These are phyloP conservation scores for Colletotrichum noveboracense DNA, from an alignment of 2,329 filamentous ascomycete genomes.

Conservation along the genomic window DNA sequence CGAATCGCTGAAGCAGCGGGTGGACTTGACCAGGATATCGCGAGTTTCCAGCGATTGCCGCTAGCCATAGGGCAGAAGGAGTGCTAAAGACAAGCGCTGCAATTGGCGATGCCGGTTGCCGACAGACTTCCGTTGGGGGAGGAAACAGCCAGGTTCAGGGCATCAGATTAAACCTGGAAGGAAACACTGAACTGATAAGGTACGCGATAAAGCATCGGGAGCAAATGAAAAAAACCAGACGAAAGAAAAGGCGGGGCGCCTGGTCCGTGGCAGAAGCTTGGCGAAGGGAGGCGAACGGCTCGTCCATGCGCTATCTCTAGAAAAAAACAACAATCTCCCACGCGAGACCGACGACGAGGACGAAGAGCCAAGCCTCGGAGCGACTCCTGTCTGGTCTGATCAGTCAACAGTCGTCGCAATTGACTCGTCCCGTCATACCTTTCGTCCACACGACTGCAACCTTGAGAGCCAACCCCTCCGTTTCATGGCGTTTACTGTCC, in stretches of 20 bases:
- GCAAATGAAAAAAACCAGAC: background rate
- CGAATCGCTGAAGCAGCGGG: background rate
- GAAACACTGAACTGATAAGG: background rate
- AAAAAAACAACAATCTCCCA: background rate
- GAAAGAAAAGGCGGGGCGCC: conserved; percentile 1
- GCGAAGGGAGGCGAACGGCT: background rate
- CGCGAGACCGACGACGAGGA: background rate
- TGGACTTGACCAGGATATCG: background rate
- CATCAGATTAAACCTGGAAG: background rate
- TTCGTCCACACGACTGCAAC: background rate
- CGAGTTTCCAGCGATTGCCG: background rate
- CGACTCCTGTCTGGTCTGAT: background rate
- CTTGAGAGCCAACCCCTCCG: background rate
- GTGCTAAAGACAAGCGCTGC: background rate
- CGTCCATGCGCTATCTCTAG: background rate
- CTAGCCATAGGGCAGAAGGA: too few species aligned
- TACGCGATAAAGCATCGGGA: background rate
- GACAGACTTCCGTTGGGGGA: background rate
- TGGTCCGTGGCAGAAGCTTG: conserved; percentile 5
- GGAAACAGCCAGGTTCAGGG: background rate
- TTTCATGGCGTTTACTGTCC: conserved; percentile 7
- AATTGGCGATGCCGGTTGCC: background rate
- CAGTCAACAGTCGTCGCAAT: background rate
- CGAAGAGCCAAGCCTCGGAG: background rate
- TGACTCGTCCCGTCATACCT: background rate